Base-by-base conservation (phyloP, 2,329 filamentous ascomycete genomes). In the Sclerotinia glacialis region DNA sequence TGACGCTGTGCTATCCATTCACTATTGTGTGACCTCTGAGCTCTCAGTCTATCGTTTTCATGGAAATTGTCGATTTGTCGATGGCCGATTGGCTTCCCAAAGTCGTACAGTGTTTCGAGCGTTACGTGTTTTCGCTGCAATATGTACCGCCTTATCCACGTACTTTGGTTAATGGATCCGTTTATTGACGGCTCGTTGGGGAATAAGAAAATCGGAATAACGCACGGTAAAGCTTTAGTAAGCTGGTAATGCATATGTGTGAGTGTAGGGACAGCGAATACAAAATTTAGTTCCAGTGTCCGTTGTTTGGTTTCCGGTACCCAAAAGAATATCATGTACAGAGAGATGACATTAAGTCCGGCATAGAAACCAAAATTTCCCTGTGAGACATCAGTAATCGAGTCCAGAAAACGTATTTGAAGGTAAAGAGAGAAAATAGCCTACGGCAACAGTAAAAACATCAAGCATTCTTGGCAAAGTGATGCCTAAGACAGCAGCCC, bases 401-500 rank as follows among this genome's bases (percentile, higher is more conserved):
- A 34, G 28, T 16, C 0, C 12, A 53, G 9, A 14, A 11, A 34
- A 31, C 12, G 28, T 0, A 5, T 14, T 11, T 34, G 18, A 40
- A 40, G 2, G 21, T 23, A 21, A 37, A 21, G 37, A 4, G 28
- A 55, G 21, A 21, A 16, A 9, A 49, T 58, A 14, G 6, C 56
- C 1, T 49, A 49, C 56, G 12, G 56, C 21, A 49, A 49, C 42
- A 12, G 56, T 37, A 31, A 52, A 37, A 16, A 72, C 67, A 23
- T 65, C 49, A 14, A 75, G 67, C 70, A 74, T 72, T 21, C 71
- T 71, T 5, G 73, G 74, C 21, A 75, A 67, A 26, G 74, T 88
- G 62, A 90, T 83, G 28, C 83, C 82, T n/a, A 91, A 77, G 0
- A 90, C 83, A 0, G 83, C 81, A 0, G 85, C 85, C 82, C 82